phyloP scores from a whole-genome alignment of 202 grass and related monocot genomes.

The Schoenoplectus triqueter region DNA sequence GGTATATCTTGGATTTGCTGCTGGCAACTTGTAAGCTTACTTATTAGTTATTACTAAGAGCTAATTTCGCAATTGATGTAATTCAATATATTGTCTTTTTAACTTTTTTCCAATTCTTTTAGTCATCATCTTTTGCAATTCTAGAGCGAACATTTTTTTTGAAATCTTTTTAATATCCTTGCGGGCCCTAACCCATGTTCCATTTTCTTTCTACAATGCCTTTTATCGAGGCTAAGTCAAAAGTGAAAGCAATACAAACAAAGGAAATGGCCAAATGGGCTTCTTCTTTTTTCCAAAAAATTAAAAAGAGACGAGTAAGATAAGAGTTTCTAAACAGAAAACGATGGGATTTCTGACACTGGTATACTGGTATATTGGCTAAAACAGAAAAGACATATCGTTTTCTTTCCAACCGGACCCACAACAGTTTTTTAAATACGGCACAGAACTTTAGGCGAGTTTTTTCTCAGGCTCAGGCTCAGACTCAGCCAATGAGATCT shows the following conservation, averaged over 20 bases:
- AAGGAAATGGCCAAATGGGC: background rate
- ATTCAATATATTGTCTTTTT: background rate
- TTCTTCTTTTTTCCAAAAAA: background rate
- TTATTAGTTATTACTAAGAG: background rate
- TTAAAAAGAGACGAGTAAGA: background rate
- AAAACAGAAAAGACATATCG: background rate
- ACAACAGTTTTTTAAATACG: slow-evolving; percentile 13
- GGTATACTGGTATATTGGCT: background rate
- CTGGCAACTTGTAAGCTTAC: background rate
- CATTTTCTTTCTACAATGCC: slow-evolving; percentile 19
- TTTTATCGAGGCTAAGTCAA: background rate
- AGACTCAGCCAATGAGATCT: slow-evolving; percentile 8
- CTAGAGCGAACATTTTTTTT: background rate
- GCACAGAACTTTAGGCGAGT: slow-evolving; percentile 34
- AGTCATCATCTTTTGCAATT: background rate
- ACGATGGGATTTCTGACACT: slow-evolving; percentile 31
- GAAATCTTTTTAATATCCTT: background rate
- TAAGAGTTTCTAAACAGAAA: slow-evolving; percentile 21
- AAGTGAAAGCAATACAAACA: background rate
- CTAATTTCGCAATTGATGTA: background rate
- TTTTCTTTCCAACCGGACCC: slow-evolving; percentile 22
- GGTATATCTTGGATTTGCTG: background rate
- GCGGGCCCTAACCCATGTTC: background rate
- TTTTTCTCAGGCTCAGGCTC: background rate
- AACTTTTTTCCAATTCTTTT: background rate